phyloP scores from a whole-genome alignment of 139 green algal species.

The Ulvella scutata region DNA sequence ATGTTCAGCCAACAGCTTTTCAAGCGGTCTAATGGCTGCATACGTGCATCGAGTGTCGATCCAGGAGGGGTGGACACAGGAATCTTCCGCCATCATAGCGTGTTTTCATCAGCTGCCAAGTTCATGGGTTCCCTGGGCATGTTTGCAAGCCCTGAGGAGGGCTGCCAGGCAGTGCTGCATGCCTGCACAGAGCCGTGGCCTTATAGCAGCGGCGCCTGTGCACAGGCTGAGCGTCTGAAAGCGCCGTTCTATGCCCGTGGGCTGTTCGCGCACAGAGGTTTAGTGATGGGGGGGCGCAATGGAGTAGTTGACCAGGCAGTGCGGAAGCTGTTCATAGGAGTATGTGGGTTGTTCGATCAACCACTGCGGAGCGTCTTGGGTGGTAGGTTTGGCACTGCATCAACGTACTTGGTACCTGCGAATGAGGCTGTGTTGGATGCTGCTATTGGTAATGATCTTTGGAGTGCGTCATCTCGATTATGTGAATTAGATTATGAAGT shows the following conservation, averaged over 20 bases:
- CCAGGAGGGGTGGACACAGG: slow-evolving; percentile 6
- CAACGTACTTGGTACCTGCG: neutral
- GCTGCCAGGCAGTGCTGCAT: slow-evolving; percentile 4
- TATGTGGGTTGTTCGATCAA: neutral
- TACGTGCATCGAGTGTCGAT: slow-evolving; percentile 1
- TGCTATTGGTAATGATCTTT: neutral
- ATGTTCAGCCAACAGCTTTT: neutral
- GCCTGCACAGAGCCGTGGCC: neutral
- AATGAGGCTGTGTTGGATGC: neutral
- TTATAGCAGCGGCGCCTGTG: neutral
- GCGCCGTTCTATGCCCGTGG: slow-evolving; percentile 3
- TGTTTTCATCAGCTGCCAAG: neutral
- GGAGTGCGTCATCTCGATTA: neutral
- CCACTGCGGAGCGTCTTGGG: neutral
- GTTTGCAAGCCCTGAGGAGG: neutral
- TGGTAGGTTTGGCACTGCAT: neutral
- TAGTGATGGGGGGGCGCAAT: neutral
- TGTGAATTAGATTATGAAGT: neutral
- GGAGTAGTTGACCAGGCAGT: neutral
- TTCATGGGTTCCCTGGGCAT: neutral
- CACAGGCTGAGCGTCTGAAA: neutral
- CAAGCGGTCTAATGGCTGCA: neutral
- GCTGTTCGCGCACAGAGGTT: neutral
- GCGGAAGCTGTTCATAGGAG: neutral
- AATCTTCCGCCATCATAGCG: neutral